A percentile compares a stretch with the other conserved stretches of the same genome.
Conservation (phyloP, 352 stramenopile species). For the Elongisporangium prolatum region DNA sequence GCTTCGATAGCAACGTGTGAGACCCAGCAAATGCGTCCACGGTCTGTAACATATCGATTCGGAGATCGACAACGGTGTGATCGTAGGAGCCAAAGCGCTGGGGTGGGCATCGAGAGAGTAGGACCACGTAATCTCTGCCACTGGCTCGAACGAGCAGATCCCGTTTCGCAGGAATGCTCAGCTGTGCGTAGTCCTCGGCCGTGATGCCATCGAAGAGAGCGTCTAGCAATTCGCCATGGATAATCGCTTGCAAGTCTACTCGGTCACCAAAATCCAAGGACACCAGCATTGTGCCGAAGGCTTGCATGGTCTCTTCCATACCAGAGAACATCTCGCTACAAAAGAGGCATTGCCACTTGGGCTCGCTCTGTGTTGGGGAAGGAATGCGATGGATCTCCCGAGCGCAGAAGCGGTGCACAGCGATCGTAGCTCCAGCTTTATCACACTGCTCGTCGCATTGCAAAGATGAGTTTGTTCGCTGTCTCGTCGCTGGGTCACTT, state of each 20-base stretch:
- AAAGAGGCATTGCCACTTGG: slow-evolving; percentile 48
- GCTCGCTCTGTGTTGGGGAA: slow-evolving; percentile 4
- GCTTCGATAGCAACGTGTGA: neutral
- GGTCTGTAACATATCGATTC: slow-evolving; percentile 30
- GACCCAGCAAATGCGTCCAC: slow-evolving; percentile 24
- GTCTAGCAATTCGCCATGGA: slow-evolving; percentile 34
- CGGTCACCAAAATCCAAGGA: slow-evolving; percentile 29
- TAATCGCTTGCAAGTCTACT: slow-evolving; percentile 26
- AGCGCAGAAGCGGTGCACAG: slow-evolving; percentile 26
- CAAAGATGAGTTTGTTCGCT: slow-evolving; percentile 5
- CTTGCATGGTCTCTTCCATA: slow-evolving; percentile 41
- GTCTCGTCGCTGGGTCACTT: neutral
- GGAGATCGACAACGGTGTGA: slow-evolving; percentile 10
- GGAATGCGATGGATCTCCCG: slow-evolving; percentile 16
- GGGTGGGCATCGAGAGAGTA: slow-evolving; percentile 41
- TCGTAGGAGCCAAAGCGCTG: slow-evolving; percentile 5
- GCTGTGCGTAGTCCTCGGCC: slow-evolving; percentile 41
- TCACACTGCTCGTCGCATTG: slow-evolving; percentile 38
- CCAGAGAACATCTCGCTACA: slow-evolving; percentile 52
- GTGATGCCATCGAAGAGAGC: slow-evolving; percentile 27
- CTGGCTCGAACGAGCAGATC: slow-evolving; percentile 18
- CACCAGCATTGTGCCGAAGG: slow-evolving; percentile 34
- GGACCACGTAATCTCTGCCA: slow-evolving; percentile 24
- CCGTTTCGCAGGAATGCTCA: slow-evolving; percentile 36
- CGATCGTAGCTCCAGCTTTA: slow-evolving; percentile 40